Evolutionary conservation across 768 basidiomycete species (phyloP).

Genomic region (Chalciporus pseudorubinellus): DNA sequence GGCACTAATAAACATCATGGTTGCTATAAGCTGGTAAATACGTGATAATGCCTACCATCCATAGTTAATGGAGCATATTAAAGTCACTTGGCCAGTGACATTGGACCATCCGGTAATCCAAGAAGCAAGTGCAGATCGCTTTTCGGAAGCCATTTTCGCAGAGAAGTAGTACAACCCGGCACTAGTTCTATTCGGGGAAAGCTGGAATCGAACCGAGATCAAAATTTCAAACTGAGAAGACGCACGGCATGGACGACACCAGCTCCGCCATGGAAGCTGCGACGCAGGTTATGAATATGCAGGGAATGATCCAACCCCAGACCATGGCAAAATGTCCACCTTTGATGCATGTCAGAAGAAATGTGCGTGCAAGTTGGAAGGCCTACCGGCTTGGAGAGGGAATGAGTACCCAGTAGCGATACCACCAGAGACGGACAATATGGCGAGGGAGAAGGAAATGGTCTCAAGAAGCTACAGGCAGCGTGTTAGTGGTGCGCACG

Average conservation of each 20-base stretch:
- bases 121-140: constrained; percentile 24
- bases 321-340: constrained; percentile 24
- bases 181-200: constrained; percentile 15
- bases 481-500: not conserved
- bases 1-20: constrained; percentile 4
- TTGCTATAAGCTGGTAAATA: no score
- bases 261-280: constrained; percentile 22
- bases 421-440: constrained; percentile 24
- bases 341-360: no score
- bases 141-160: constrained; percentile 26
- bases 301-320: constrained; percentile 24
- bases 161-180: constrained; percentile 30
- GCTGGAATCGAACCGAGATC: no score
- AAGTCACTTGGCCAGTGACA: constrained; percentile 24
- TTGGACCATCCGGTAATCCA: constrained; percentile 33
- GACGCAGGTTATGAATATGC: constrained; percentile 16
- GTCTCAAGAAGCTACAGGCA: constrained; percentile 19
- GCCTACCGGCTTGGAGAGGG: constrained; percentile 14
- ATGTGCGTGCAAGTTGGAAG: no score
- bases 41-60: constrained; percentile 1
- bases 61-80: constrained; percentile 25
- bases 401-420: constrained; percentile 18
- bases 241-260: constrained; percentile 22
- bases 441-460: constrained; percentile 24
- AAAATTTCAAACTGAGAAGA: no score